Base-by-base conservation (phyloP, 2,329 filamentous ascomycete species). In the Stagonosporopsis vannaccii region DNA sequence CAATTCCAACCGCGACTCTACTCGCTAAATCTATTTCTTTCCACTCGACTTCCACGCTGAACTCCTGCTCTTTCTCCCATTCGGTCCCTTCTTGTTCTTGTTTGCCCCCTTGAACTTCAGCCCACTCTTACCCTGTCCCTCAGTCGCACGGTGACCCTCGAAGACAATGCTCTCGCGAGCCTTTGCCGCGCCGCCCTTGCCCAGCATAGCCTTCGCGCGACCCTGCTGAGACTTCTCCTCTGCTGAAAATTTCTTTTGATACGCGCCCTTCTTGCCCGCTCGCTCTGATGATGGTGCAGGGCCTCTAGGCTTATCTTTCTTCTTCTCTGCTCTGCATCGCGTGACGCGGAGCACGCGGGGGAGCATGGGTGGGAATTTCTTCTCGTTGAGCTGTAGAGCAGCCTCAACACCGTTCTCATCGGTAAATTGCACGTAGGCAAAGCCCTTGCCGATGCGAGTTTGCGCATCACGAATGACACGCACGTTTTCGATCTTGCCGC, bases 351-450 rank as follows among this genome's bases (percentile, higher is more conserved):
- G 82, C 63, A 88, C 85, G 41, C 95, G 88, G 9, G 94, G 94
- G n/a, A 98, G 86, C 85, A 97, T 88, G 17, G 94, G 94, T 15
- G 94, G 92, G 71, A 93, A 98, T 68, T 91, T 95, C 81, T 98
- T 96, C 60, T 87, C 93, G 73, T 97, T 85, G 59, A 94, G 86
- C 35, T 96, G 84, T 12, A 99, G 84, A 1, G 95, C 95, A n/a
- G 90, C 85, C 77, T 99, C 95, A 41, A 99, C 94, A 40, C 89
- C 83, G 68, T 96, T 97, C 60, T 84, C 86, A 68, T 98, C 91
- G 81, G 89, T 67, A 33, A 99, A 99, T 73, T 99, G 95, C 15
- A 99, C 94, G 70, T 99, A 99, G 60, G 96, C 96, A 72, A 99
- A 92, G 4, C 95, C 95, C 75, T 99, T 99, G 69, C 95, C 92